Percentiles rank a stretch among this genome's conserved stretches.
phyloP scores from a whole-genome alignment of 2,329 filamentous ascomycete species.

The Diaporthe vaccinii region DNA sequence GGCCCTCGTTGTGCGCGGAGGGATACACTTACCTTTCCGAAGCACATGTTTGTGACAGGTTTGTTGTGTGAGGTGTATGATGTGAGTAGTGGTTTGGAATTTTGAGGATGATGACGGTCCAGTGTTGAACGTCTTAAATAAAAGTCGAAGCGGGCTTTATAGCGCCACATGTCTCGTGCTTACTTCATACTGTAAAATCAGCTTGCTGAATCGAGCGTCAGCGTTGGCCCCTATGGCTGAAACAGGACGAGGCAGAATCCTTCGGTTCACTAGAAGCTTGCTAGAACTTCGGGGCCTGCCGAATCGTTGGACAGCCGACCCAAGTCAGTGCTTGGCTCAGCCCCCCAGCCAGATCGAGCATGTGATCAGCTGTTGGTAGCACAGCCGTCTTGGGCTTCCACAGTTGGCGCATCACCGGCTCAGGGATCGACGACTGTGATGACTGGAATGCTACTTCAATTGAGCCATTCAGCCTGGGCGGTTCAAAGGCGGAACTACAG shows the following conservation, averaged over 20 bases:
- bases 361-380: constrained; percentile 8
- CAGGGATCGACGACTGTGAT: too few species aligned
- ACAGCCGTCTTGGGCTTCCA: constrained; percentile 20
- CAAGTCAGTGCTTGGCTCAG: background rate
- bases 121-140: background rate
- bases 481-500: background rate
- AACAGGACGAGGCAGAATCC: background rate
- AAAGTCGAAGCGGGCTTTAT: background rate
- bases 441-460: background rate
- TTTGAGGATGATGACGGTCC: too few species aligned
- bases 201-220: background rate
- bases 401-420: background rate
- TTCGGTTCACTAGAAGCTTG: background rate
- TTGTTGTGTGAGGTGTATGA: background rate
- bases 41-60: constrained; percentile 15
- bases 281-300: background rate
- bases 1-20: too few species aligned
- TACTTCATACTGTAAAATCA: background rate
- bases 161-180: background rate
- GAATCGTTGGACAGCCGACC: background rate
- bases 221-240: background rate
- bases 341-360: background rate
- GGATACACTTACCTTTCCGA: constrained; percentile 1
- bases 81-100: too few species aligned
- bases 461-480: background rate